Base-by-base conservation (phyloP, 2,329 filamentous ascomycete species). In the Chrysosporium queenslandicum region DNA sequence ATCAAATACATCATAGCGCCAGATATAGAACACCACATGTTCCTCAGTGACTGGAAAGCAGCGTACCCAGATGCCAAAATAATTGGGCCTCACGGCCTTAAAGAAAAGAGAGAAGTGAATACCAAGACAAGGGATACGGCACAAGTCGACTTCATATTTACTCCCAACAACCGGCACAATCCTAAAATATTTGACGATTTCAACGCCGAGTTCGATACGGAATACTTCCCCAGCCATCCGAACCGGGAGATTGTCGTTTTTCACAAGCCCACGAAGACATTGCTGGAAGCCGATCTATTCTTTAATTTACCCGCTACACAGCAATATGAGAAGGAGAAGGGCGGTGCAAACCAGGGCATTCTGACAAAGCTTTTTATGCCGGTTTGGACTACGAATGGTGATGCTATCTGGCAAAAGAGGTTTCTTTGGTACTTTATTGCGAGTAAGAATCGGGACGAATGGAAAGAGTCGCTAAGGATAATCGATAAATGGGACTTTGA, bases 21-120 rank as follows among this genome's bases (percentile, higher is more conserved):
- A 1, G 92, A 98, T 67, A 77, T 87, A 49, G 89, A 98, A 73
- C 92, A 98, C 70, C 92, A 98, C 77, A 87, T 98, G 66, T 94
- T 92, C 74, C 67, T 98, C 50, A 84, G 86, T 0, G 77, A 87
- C 46, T 98, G 92, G 91, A 81, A 86, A 62, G 73, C 78, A 46
- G 86, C 81, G 23, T 97, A 81, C 66, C 90, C 91, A 0, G 68
- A 77, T 39, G 90, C 91, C 29, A 82, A 83, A 61, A 77, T 98
- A 45, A 79, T 97, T 61, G 91, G 83, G 1, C 86, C 87, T 1
- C 83, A 91, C 61, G 87, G 87, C 0, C 79, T 98, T 1, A 82
- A 81, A 20, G 87, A 90, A 69, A 94, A 95, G 72, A 83, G 91
- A 37, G 78, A 78, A 54, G 76, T 78, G 58, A 76, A 77, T 54